Percentiles rank a stretch among this genome's conserved stretches.
Conservation (phyloP, 345 rosid genomes). For the Corchorus capsularis region DNA sequence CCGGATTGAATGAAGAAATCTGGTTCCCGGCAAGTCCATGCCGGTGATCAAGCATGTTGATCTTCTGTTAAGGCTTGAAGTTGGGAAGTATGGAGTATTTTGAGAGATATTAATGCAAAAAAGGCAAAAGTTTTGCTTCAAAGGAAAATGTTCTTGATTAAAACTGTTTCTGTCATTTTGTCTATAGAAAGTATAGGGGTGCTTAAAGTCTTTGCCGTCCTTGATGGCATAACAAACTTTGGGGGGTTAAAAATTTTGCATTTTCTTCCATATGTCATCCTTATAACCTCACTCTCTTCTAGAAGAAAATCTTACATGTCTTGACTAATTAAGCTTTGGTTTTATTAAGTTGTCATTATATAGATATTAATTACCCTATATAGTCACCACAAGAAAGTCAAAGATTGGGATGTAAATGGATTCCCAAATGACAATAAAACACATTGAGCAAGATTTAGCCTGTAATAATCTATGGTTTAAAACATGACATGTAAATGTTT, state of each 20-base stretch:
- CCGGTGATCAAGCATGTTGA: conserved; percentile 18
- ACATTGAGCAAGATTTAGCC: background rate
- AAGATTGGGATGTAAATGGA: background rate
- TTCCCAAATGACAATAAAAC: background rate
- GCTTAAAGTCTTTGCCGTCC: conserved; percentile 47
- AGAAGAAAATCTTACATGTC: background rate
- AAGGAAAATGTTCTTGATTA: background rate
- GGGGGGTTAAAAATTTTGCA: background rate
- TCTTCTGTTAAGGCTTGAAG: background rate
- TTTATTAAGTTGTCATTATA: background rate
- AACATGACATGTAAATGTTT: background rate
- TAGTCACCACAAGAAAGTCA: background rate
- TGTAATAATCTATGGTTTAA: background rate
- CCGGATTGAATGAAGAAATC: conserved; percentile 13
- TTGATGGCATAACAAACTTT: conserved; percentile 19
- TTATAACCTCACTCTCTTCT: background rate
- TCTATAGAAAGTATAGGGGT: background rate
- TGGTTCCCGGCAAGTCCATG: conserved; percentile 6
- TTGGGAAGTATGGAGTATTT: background rate
- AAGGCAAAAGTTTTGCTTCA: background rate
- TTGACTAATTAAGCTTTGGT: background rate
- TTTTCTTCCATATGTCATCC: conserved; percentile 27
- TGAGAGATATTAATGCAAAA: background rate
- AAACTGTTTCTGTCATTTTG: background rate
- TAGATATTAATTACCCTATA: background rate